Conservation (phyloP, 305 asterid genomes). For the Petunia hybrid region DNA sequence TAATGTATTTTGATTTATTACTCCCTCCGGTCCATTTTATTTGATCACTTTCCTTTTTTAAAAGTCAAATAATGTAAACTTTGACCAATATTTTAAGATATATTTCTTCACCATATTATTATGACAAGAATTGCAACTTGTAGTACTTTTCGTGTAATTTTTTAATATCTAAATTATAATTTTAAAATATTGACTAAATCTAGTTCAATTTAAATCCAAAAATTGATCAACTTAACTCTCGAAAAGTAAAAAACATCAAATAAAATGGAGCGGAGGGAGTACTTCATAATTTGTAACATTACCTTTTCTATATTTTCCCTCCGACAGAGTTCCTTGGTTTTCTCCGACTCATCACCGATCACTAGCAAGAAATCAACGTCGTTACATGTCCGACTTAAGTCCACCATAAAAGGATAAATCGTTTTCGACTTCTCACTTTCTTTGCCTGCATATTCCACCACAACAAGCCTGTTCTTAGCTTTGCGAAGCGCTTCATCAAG, state of each 20-base stretch:
- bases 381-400: constrained; percentile 86
- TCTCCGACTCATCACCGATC: constrained; percentile 85
- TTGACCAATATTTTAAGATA: too few species aligned
- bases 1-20: too few species aligned
- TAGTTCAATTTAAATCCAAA: too few species aligned
- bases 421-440: constrained; percentile 55
- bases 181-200: too few species aligned
- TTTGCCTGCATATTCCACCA: constrained; percentile 79
- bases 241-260: not conserved
- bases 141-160: too few species aligned
- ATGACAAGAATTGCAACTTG: too few species aligned
- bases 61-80: too few species aligned
- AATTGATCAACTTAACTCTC: too few species aligned
- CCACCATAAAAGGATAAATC: constrained; percentile 92
- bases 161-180: too few species aligned
- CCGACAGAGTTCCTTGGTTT: constrained; percentile 63
- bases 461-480: constrained; percentile 78
- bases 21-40: too few species aligned
- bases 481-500: constrained; percentile 74
- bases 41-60: too few species aligned
- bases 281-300: not conserved
- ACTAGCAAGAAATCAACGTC: constrained; percentile 87
- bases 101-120: too few species aligned
- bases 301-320: constrained; percentile 67
- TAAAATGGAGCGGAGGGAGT: not conserved